Base-by-base conservation (phyloP, 192 early-diverging fungal species). In the Umbelopsis ramanniana region DNA sequence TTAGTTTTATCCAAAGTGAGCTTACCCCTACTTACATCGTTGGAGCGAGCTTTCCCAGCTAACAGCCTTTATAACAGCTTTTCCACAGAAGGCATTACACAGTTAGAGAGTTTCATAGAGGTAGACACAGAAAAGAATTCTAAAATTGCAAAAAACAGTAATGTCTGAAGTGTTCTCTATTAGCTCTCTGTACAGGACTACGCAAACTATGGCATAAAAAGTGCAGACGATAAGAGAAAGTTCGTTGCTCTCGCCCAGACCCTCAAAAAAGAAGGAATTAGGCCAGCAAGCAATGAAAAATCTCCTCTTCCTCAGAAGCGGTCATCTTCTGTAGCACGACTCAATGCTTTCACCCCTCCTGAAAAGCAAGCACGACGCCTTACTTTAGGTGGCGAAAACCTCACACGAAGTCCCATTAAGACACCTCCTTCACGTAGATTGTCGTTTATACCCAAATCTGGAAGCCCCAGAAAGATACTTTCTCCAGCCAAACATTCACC, bases 161-260 rank as follows among this genome's bases (percentile, higher is more conserved):
- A 29, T 48, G 4, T 9, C n/a, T 45, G 17, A 52, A 50, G 0
- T 29, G 11, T 46, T 2, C 7, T 4, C 19, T 23, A 24, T 26
- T 77, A 89, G 79, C 82, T 92, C 67, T 88, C 88, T 11, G 89
- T 92, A 88, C 88, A 91, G 47, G 87, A 84, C 74, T 85, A 85
- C 63, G 75, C 75, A 52, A 73, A 75, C 24, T 68, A 81, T 67
- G 82, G 84, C 21, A 77, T 84, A 52, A 85, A 74, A 22, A 72
- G 75, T 29, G 77, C 80, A 72, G 85, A 85, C 43, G 85, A 87
- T 70, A 76, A 86, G 66, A 72, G 76, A 68, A 79, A 74, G 43
- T 74, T 85, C 43, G 78, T 83, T 45, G 76, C 79, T 46, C 67
- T 86, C 3, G 75, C 73, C 4, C 48, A 69, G 11, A 67, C 54